phyloP scores from a whole-genome alignment of 192 early-diverging fungal species.

The Coemansia sp. region DNA sequence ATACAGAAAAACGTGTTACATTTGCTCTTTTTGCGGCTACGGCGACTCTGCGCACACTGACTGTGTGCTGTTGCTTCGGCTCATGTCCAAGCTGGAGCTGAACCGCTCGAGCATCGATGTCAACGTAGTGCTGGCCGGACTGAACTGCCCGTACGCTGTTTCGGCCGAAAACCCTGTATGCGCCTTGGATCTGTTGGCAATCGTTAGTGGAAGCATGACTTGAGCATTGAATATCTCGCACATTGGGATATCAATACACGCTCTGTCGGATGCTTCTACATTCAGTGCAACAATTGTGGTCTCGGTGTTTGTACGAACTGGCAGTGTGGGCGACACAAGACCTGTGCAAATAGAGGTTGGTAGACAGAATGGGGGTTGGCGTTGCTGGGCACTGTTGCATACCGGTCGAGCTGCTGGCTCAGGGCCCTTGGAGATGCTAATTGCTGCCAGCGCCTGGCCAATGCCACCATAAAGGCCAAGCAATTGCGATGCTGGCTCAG shows the following conservation, averaged over 20 bases:
- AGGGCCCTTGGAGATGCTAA: background rate
- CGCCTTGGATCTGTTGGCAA: background rate
- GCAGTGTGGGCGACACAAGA: conserved; percentile 6
- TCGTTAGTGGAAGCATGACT: background rate
- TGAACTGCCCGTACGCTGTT: conserved; percentile 3
- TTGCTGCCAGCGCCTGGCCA: background rate
- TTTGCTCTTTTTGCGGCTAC: background rate
- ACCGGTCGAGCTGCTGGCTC: background rate
- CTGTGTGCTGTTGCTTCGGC: background rate
- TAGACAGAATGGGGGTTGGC: no score
- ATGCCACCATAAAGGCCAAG: background rate
- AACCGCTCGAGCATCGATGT: conserved; percentile 10
- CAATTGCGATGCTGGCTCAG: background rate
- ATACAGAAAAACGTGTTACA: background rate
- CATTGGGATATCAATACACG: conserved; percentile 11
- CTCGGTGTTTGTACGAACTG: conserved; percentile 1
- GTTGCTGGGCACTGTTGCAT: no score
- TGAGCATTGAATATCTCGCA: conserved; percentile 11
- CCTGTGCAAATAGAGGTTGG: background rate
- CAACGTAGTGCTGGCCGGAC: conserved; percentile 1
- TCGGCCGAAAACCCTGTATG: conserved; percentile 1
- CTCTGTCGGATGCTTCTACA: background rate
- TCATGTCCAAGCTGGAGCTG: background rate
- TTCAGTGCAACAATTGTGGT: background rate
- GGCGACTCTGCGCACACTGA: background rate